Evolutionary conservation across 306 rosid genomes (phyloP), one percentile per base, ranked within the genome.

Genomic region (Betula pendula): DNA sequence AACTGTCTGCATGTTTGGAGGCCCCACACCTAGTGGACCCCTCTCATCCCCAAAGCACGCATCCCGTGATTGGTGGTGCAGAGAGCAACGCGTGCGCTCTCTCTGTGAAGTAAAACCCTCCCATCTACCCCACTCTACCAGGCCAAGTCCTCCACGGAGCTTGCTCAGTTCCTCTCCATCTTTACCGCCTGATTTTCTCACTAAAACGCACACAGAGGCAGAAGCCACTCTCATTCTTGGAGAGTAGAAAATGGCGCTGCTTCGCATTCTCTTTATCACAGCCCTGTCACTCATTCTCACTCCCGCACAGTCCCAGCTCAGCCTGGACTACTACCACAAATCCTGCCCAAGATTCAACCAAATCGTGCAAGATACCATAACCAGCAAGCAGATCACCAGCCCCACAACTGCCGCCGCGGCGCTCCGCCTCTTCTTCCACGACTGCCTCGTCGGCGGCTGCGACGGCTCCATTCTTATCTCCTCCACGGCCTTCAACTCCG

Each of bases 351-450:
- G 29, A 58, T 85, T 87, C 83, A 8, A 29, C 16, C 77, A 84
- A 15, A 89, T 51, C 55, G 42, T 85, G 59, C 74, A 7, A 1
- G 40, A 51, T 0, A 27, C 69, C 60, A 80, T 80, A 24, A 63
- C 47, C 1, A 56, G 63, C 9, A 85, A 84, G 73, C 88, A 90
- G 81, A 82, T 87, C 79, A 4, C 71, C 0, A 2, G 74, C 2
- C 86, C 89, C 4, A 31, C 82, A 1, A 79, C 87, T 0, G 91
- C 87, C 74, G 72, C 84, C 53, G 92, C 84, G 73, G 76, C 89
- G 1, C 75, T 90, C 83, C 90, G 83, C 72, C 88, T 87, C 74
- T 83, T 87, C 77, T 89, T 85, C 80, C 82, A 77, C n/a, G 90
- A 87, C 70, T 87, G 89, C 85, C 5, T 87, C 45, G 25, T 85